These are phyloP conservation scores for Russula virescens DNA, from an alignment of 768 basidiomycete genomes.

Conservation along the genomic window DNA sequence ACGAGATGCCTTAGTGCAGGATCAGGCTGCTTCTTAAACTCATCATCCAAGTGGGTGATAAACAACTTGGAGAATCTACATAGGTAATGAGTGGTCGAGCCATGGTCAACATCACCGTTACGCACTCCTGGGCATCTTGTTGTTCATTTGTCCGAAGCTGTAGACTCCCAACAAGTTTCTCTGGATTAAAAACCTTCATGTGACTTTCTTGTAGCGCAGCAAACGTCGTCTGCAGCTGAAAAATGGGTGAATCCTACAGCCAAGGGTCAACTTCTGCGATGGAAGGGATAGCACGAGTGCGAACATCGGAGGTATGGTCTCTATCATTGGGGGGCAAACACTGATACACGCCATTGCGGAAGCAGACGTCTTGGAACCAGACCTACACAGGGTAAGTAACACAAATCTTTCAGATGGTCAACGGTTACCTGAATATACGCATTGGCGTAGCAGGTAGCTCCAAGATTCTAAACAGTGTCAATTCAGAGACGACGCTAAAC, in stretches of 20 bases:
- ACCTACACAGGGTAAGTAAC: conserved; percentile 45
- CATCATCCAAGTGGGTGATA: conserved; percentile 79
- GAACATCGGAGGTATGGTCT: conserved; percentile 41
- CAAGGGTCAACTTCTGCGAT: not conserved
- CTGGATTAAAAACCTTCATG: conserved; percentile 73
- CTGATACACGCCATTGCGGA: conserved; percentile 77
- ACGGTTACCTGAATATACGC: conserved; percentile 76
- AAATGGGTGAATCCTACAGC: conserved; percentile 66
- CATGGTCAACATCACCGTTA: conserved; percentile 2
- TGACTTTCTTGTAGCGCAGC: conserved; percentile 76
- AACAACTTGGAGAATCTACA: conserved; percentile 90
- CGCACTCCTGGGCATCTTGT: conserved; percentile 95
- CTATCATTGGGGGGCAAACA: conserved; percentile 56
- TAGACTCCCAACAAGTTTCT: conserved; percentile 78
- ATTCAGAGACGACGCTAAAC: conserved; percentile 4
- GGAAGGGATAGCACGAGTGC: not conserved
- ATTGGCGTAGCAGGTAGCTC: conserved; percentile 96
- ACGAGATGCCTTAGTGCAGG: conserved; percentile 62
- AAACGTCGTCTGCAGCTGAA: conserved; percentile 74
- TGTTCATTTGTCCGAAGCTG: conserved; percentile 79
- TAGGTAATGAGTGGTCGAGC: conserved; percentile 5
- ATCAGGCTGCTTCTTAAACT: conserved; percentile 77
- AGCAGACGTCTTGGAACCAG: conserved; percentile 84
- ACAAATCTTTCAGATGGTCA: not conserved
- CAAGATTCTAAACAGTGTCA: conserved; percentile 65